Conservation (phyloP, 2,329 filamentous ascomycete species). For the Ceratocystis cacaofunesta region DNA sequence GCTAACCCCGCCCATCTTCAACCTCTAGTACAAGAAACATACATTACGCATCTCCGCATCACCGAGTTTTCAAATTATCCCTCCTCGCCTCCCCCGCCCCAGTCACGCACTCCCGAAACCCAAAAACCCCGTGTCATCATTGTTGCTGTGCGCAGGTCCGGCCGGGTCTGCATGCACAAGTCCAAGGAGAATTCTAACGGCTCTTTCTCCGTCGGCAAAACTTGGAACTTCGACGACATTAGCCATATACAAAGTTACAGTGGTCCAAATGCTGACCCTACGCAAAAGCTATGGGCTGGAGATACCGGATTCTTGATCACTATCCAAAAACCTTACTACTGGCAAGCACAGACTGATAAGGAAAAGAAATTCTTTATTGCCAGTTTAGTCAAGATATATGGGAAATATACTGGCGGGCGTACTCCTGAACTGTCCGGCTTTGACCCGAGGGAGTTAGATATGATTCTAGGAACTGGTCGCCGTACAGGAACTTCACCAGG, state of each 20-base stretch:
- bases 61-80: constrained; percentile 74
- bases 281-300: constrained; percentile 62
- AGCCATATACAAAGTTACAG: constrained; percentile 70
- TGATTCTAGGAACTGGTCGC: constrained; percentile 48
- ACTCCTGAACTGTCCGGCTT: constrained; percentile 70
- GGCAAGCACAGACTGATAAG: constrained; percentile 83
- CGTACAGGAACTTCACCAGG: constrained; percentile 12
- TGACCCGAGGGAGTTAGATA: constrained; percentile 60
- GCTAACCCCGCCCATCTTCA: constrained; percentile 5
- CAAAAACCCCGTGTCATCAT: constrained; percentile 89
- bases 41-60: constrained; percentile 93
- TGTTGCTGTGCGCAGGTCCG: constrained; percentile 81
- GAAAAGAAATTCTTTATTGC: constrained; percentile 99
- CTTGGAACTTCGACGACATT: constrained; percentile 91
- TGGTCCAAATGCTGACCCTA: constrained; percentile 39
- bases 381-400: constrained; percentile 88
- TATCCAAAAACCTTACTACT: constrained; percentile 90
- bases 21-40: constrained; percentile 63
- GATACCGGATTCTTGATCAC: constrained; percentile 76
- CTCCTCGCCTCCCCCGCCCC: constrained; percentile 68
- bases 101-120: constrained; percentile 49
- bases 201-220: constrained; percentile 93
- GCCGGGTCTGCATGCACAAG: constrained; percentile 89
- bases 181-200: constrained; percentile 89
- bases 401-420: constrained; percentile 85